Evolutionary conservation across 106 monocot genomes (phyloP), one percentile per base, ranked within the genome.

Genomic region (Posidonia australis): DNA sequence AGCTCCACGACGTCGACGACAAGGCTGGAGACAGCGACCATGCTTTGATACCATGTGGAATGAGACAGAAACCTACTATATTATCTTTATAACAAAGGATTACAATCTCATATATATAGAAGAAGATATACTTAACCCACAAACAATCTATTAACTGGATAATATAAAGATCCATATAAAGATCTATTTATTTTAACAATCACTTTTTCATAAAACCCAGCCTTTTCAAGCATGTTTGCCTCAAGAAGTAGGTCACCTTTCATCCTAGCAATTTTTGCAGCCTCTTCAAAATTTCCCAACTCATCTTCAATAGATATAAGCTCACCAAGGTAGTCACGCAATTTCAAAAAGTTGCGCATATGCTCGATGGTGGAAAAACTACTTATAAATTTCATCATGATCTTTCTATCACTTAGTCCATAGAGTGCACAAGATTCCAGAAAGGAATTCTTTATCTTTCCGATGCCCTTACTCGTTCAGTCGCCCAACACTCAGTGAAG

Each of bases 191-290:
- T n/a, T n/a, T n/a, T n/a, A n/a, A n/a, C n/a, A n/a, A n/a, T n/a
- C n/a, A n/a, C 74, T 41, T 74, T 64, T 26, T 73, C 70, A 64
- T 52, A 73, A 28, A 45, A 25, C 3, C 70, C 68, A 67, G 74
- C 78, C 41, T 73, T 83, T 26, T 78, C 78, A 28, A 80, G 76
- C 71, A 87, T 66, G 4, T 64, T 32, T 12, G 75, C 74, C 60
- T 83, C 83, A 44, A 80, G 57, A 46, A 86, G 54, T 19, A 80
- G 41, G 48, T 83, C 53, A 4, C 70, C 72, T 77, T 77, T 77
- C 3, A 53, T 19, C 52, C 31, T 77, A 59, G 71, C 62, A 28
- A 87, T 63, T 24, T 23, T 58, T n/a, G 69, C 70, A 56, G 83
- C 83, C 41, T 78, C 76, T 5, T 48, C 5, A 28, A 66, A 83